Evolutionary conservation across 345 rosid genomes (phyloP), one percentile per base, ranked within the genome.

Genomic region (Syzygium jambos): DNA sequence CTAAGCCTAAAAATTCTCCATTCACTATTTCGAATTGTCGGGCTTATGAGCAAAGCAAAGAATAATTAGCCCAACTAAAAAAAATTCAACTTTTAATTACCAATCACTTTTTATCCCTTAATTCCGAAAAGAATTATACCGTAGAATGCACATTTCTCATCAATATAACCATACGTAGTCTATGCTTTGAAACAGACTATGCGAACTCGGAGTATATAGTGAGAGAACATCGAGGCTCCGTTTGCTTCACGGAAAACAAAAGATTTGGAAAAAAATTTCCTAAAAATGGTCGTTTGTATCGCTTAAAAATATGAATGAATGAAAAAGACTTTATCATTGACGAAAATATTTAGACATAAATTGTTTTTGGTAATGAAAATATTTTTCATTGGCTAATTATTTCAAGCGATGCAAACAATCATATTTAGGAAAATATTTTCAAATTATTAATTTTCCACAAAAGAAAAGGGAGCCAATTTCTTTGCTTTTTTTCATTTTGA

Each of bases 281-380:
- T 38, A 19, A 34, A 34, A 73, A 19, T 57, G 14, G 4, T 38
- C 3, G 11, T 0, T 19, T 7, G 0, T 73, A 38, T 19, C 2
- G 3, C 7, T 73, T 38, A 38, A 7, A 3, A 73, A 73, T 34
- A 38, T 34, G 22, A 73, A 38, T 41, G 0, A 73, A 8, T 2
- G 0, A 19, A 19, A 34, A 2, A 1, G 9, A 34, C 2, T 4
- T 9, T 73, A 19, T 38, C 23, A 10, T 17, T 0, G 2, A 38
- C 0, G 0, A 73, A 38, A 34, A 34, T 17, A 0, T 9, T 73
- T 73, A 4, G 7, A 73, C 5, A 73, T 73, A 9, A 19, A 0
- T 73, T 4, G 2, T 34, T 34, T 0, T 38, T 0, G 0, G 13
- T 38, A 19, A 73, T 55, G 27, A 55, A 55, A 23, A 22, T 55